Base-by-base conservation (phyloP, 345 rosid species). In the Leavenworthia alabamica region DNA sequence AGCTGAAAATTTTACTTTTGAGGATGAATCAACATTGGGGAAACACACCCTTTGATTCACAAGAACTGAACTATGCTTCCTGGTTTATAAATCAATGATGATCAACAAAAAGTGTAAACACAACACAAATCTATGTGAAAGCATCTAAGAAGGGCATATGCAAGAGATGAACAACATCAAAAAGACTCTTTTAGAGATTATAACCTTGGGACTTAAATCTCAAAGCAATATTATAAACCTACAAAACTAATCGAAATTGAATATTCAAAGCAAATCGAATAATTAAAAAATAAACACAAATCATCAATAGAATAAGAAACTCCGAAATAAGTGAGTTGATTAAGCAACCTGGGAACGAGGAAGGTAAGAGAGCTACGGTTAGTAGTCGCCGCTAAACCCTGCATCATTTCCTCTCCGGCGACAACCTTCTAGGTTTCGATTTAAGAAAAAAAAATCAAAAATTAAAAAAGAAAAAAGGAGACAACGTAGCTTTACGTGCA, bases 331-430 rank as follows among this genome's bases (percentile, higher is more conserved):
- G 9, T 42, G 17, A 51, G 44, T 15, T 31, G 33, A 33, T 16
- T 19, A 47, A 7, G 31, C 6, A 7, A 31, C 75, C 71, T 64
- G 13, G 71, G 49, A 50, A 61, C 49, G 61, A 50, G 1, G 17
- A 64, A 57, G 45, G 49, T 7, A 14, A 13, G 28, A 64, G 71
- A 71, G 56, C 28, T 16, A 65, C 4, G 27, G 66, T 44, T 61
- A 43, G 71, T 35, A 15, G 55, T 50, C 61, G 71, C 75, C 71
- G 75, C 75, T 3, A 64, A 71, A 58, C 75, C 56, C 71, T 71
- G 75, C 75, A 71, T 71, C 33, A 0, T 71, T 55, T 50, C 6
- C n/a, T 57, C 70, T 16, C 66, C 66, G 75, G 49, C 66, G 43
- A 64, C 19, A 70, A 54, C 53, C 65, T 57, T 41, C 47, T 31